Conservation (phyloP, 2,329 filamentous ascomycete species). For the Bipolaris victoriae region DNA sequence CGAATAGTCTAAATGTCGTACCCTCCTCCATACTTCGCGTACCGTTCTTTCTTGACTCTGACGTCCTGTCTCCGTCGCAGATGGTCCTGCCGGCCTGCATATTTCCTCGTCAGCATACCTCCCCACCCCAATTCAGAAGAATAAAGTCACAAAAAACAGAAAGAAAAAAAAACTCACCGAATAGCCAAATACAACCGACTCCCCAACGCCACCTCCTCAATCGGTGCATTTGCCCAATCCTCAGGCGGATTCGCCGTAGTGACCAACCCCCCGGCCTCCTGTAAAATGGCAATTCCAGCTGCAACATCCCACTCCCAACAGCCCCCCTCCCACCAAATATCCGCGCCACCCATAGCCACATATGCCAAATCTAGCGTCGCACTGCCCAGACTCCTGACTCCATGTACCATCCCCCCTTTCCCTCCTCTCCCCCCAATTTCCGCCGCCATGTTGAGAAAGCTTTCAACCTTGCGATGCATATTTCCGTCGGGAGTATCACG, state of each 20-base stretch:
- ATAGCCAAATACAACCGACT: constrained; percentile 75
- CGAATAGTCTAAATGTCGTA: constrained; percentile 68
- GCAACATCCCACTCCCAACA: constrained; percentile 87
- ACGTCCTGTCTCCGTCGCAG: constrained; percentile 65
- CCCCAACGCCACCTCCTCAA: constrained; percentile 67
- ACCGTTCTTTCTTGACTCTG: constrained; percentile 73
- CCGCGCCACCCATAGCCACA: constrained; percentile 74
- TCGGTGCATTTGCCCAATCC: constrained; percentile 60
- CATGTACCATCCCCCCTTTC: constrained; percentile 80
- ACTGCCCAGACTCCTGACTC: constrained; percentile 72
- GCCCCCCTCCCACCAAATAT: constrained; percentile 84
- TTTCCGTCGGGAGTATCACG: constrained; percentile 70
- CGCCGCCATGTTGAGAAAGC: constrained; percentile 75
- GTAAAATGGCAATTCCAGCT: constrained; percentile 73
- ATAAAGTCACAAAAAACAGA: too few species aligned
- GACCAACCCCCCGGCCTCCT: constrained; percentile 75
- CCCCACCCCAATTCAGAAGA: too few species aligned
- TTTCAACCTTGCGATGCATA: constrained; percentile 73
- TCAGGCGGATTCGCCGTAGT: constrained; percentile 75
- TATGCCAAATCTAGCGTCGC: constrained; percentile 78
- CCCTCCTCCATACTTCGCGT: constrained; percentile 74
- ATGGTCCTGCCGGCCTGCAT: constrained; percentile 59
- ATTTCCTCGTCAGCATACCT: too few species aligned
- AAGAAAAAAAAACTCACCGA: constrained; percentile 51
- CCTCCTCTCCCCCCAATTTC: constrained; percentile 68